Percentiles rank a stretch among this genome's conserved stretches.
Conservation (phyloP, 2,329 filamentous ascomycete genomes). For the Raffaelea ambrosiae region DNA sequence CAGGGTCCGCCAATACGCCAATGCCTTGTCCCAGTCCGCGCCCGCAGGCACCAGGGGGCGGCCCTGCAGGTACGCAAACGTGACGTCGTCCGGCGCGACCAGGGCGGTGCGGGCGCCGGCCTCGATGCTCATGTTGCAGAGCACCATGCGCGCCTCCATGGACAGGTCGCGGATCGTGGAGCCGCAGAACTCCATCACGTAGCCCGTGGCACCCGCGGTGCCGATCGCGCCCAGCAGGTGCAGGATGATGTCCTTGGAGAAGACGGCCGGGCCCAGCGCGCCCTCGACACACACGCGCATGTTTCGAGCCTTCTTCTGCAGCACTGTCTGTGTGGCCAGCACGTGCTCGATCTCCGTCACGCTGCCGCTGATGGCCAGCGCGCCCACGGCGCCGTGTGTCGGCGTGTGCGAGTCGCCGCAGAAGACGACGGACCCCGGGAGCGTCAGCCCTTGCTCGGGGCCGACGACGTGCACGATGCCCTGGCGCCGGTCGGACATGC, state of each 20-base stretch:
- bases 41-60: slow-evolving; percentile 79
- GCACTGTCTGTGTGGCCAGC: slow-evolving; percentile 88
- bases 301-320: slow-evolving; percentile 94
- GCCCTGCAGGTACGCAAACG: slow-evolving; percentile 91
- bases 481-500: slow-evolving; percentile 90
- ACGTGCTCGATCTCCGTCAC: slow-evolving; percentile 99
- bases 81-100: slow-evolving; percentile 90
- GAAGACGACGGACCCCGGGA: slow-evolving; percentile 92
- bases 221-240: slow-evolving; percentile 90
- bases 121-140: slow-evolving; percentile 99
- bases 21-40: slow-evolving; percentile 85
- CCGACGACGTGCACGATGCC: slow-evolving; percentile 98
- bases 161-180: slow-evolving; percentile 82
- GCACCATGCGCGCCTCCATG: slow-evolving; percentile 98
- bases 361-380: slow-evolving; percentile 92
- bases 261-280: slow-evolving; percentile 79
- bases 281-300: slow-evolving; percentile 97
- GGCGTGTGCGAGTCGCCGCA: slow-evolving; percentile 98
- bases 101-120: slow-evolving; percentile 91
- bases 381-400: slow-evolving; percentile 92
- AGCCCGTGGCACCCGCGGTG: slow-evolving; percentile 87
- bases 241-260: slow-evolving; percentile 91
- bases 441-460: slow-evolving; percentile 96
- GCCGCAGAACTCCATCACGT: slow-evolving; percentile 95
- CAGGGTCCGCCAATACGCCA: slow-evolving; percentile 79